A percentile compares a stretch with the other conserved stretches of the same genome.
These are phyloP conservation scores for Spizellomyces punctatus DNA, from an alignment of 192 early-diverging fungal species.

Conservation along the genomic window DNA sequence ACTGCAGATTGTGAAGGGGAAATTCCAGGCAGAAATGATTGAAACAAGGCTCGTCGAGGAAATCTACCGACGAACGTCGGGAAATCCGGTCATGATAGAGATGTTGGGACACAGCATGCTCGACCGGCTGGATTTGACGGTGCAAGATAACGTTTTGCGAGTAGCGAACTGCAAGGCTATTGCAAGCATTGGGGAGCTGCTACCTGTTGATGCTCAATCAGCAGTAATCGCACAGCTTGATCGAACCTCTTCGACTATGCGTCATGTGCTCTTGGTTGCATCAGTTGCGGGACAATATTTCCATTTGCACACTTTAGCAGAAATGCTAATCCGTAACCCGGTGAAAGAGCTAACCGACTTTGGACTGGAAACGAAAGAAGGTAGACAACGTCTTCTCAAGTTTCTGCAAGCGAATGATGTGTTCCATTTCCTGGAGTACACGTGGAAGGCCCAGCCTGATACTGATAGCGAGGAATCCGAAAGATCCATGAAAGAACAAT, in stretches of 20 bases:
- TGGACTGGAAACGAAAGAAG: constrained; percentile 6
- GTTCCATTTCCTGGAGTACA: constrained; percentile 12
- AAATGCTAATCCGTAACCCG: constrained; percentile 3
- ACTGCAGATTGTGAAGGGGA: not conserved
- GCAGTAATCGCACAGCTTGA: too few relatives aligned
- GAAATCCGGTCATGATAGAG: constrained; percentile 17
- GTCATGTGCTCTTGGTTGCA: constrained; percentile 9
- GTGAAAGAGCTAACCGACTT: constrained; percentile 18
- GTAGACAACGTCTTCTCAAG: constrained; percentile 11
- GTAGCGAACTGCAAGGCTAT: too few relatives aligned
- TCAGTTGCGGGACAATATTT: constrained; percentile 10
- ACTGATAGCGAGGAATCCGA: too few relatives aligned
- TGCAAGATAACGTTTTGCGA: too few relatives aligned
- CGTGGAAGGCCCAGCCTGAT: not conserved
- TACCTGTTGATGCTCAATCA: too few relatives aligned
- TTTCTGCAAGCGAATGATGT: not conserved
- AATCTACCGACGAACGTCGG: constrained; percentile 10
- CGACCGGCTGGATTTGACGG: too few relatives aligned
- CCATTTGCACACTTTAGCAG: constrained; percentile 1
- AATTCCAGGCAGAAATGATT: not conserved
- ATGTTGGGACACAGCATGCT: constrained; percentile 1
- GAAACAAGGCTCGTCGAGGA: constrained; percentile 7
- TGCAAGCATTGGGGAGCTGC: too few relatives aligned
- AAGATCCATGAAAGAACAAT: not conserved
- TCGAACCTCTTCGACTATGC: not conserved